Conservation (phyloP, 805 yeast species). For the Zygosaccharomyces bisporus region DNA sequence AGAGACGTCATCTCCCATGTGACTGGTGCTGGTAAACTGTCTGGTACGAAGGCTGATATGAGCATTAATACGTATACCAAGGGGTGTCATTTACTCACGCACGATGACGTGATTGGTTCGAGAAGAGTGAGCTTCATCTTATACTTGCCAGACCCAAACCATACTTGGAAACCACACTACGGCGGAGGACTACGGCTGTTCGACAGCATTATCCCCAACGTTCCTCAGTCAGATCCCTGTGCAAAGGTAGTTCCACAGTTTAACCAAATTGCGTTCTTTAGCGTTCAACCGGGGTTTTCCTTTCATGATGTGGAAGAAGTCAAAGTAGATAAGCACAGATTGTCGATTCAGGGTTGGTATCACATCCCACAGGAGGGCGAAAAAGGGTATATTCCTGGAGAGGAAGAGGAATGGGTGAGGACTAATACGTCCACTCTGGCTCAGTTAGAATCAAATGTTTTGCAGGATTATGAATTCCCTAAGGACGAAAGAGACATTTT, state of each 20-base stretch:
- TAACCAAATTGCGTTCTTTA: slow-evolving; percentile 93
- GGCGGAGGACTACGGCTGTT: slow-evolving; percentile 91
- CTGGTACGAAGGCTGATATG: slow-evolving; percentile 91
- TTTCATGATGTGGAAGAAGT: slow-evolving; percentile 99
- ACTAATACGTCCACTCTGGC: slow-evolving; percentile 77
- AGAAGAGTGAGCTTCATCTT: slow-evolving; percentile 89
- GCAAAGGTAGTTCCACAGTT: slow-evolving; percentile 82
- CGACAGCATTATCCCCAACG: slow-evolving; percentile 83
- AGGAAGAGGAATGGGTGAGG: slow-evolving; percentile 56
- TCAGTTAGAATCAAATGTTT: slow-evolving; percentile 69
- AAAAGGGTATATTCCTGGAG: slow-evolving; percentile 76
- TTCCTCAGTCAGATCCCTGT: slow-evolving; percentile 74
- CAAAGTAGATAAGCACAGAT: slow-evolving; percentile 79
- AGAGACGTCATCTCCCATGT: slow-evolving; percentile 72
- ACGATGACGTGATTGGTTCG: slow-evolving; percentile 96
- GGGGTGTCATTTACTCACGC: slow-evolving; percentile 91
- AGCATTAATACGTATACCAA: slow-evolving; percentile 85
- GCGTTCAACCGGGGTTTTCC: slow-evolving; percentile 92
- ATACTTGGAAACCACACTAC: slow-evolving; percentile 81
- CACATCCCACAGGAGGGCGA: slow-evolving; percentile 96
- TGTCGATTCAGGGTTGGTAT: slow-evolving; percentile 98
- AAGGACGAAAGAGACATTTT: slow-evolving; percentile 50
- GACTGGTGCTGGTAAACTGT: slow-evolving; percentile 82
- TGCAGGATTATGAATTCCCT: slow-evolving; percentile 80
- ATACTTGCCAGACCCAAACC: slow-evolving; percentile 89